These are phyloP conservation scores for Heracleum sosnowskyi DNA, from an alignment of 129 eudicot genomes.

Conservation along the genomic window DNA sequence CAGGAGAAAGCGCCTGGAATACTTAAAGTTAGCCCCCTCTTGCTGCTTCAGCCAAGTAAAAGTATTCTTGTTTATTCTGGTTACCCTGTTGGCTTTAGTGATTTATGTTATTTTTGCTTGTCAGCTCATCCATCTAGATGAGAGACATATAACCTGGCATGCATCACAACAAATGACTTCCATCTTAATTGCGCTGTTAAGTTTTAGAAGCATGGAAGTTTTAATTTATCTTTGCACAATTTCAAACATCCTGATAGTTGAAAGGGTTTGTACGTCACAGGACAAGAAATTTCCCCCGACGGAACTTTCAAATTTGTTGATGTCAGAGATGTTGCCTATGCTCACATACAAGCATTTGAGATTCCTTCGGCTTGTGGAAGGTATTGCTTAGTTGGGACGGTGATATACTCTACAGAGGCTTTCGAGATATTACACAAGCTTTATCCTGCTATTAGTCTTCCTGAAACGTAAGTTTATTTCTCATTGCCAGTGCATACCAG, in stretches of 20 bases:
- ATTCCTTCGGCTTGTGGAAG: constrained; percentile 37
- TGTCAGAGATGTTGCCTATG: constrained; percentile 48
- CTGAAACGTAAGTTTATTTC: not conserved
- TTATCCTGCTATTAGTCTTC: constrained; percentile 32
- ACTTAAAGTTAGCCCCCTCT: not conserved
- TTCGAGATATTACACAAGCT: too few species aligned
- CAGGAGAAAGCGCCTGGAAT: not conserved
- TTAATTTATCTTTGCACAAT: too few species aligned
- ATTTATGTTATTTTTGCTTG: not conserved
- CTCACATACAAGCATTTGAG: constrained; percentile 46
- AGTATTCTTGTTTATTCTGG: not conserved
- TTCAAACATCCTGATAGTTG: too few species aligned
- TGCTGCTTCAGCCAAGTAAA: not conserved
- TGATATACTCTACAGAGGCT: constrained; percentile 15
- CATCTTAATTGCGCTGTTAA: too few species aligned
- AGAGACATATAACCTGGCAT: not conserved
- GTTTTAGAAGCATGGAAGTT: too few species aligned
- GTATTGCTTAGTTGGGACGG: constrained; percentile 29
- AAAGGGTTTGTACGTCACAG: constrained; percentile 1
- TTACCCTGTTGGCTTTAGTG: not conserved
- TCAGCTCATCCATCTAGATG: not conserved
- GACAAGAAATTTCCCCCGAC: constrained; percentile 12
- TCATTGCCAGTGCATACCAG: not conserved
- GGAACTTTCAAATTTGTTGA: constrained; percentile 31
- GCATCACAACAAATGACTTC: not conserved